Evolutionary conservation across 2,329 filamentous ascomycete genomes (phyloP), one percentile per base, ranked within the genome.

Genomic region (Hypoxylon sp.): DNA sequence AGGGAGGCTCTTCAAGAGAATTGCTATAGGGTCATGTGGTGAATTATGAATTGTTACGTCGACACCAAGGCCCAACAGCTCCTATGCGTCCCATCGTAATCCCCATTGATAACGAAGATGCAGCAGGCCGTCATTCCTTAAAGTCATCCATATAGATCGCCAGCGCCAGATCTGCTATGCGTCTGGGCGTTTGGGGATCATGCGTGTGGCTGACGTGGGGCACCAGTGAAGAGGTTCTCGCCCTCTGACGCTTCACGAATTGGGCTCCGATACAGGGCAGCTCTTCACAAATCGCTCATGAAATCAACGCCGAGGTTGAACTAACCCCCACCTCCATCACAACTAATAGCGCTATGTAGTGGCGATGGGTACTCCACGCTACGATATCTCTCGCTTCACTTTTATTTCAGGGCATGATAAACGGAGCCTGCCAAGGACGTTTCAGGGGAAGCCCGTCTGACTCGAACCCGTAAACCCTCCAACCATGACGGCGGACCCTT

Each of bases 141-240:
- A 66, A 57, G 57, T 46, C 53, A 64, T 44, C 61, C 56, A 61
- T 49, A 59, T 53, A 49, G 64, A 71, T 71, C 63, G 62, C 64
- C 66, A 58, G 58, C 57, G 57, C 66, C 48, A 71, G 69, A 71
- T 69, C 63, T 67, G 25, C 69, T 69, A 64, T 57, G 66, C 69
- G 53, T 66, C 63, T 69, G 30, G 53, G 61, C 55, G 50, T 27
- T 68, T 64, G 51, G 37, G 49, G 42, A 61, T 58, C 25, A 66
- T 54, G 58, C 49, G 54, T 50, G 40, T 66, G 65, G 55, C 54
- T 70, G 68, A 63, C 61, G 61, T 70, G 61, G 68, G 67, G 60
- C 63, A 64, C 56, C 59, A n/a, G 49, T 20, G 27, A 35, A 17
- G 37, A 35, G 22, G 42, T 55, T 55, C n/a, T 66, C n/a, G 37